A percentile compares a stretch with the other conserved stretches of the same genome.
Conservation (phyloP, 1,284 basidiomycete species). For the Irpex rosettiformis region DNA sequence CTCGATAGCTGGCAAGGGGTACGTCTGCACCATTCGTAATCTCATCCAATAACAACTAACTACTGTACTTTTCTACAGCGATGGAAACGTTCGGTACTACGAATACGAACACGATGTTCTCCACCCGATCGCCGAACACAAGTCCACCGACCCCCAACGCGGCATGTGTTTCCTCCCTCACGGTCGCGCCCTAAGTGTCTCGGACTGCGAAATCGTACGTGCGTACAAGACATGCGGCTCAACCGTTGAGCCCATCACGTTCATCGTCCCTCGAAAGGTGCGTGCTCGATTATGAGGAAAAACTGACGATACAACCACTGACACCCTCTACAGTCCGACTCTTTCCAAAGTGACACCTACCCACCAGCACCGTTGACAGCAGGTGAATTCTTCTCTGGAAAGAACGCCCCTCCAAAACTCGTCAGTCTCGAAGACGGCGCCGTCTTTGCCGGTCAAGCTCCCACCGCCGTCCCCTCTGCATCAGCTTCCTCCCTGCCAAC, state of each 20-base stretch:
- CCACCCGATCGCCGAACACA: conserved; percentile 81
- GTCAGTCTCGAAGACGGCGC: conserved; percentile 61
- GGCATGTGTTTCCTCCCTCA: conserved; percentile 96
- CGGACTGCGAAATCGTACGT: conserved; percentile 93
- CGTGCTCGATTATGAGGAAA: conserved; percentile 13
- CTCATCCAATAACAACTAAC: conserved; percentile 17
- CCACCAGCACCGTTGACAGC: conserved; percentile 85
- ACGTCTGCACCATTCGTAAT: conserved; percentile 17
- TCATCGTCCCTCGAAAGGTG: conserved; percentile 91
- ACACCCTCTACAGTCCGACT: conserved; percentile 56
- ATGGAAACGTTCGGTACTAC: conserved; percentile 94
- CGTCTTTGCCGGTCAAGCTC: conserved; percentile 36
- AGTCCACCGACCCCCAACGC: conserved; percentile 89
- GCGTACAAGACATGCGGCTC: conserved; percentile 86
- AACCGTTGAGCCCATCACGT: conserved; percentile 85
- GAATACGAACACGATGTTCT: conserved; percentile 91
- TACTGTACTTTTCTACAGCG: conserved; percentile 45
- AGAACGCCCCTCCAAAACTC: conserved; percentile 69
- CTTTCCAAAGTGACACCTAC: conserved; percentile 93
- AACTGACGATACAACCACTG: neutral
- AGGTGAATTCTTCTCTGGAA: conserved; percentile 86
- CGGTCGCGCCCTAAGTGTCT: conserved; percentile 83
- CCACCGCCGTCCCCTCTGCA: conserved; percentile 27
- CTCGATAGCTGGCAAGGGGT: conserved; percentile 71
- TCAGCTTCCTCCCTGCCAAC: conserved; percentile 26